Evolutionary conservation across 2,329 filamentous ascomycete species (phyloP).

Genomic region (Fusarium paranaense): DNA sequence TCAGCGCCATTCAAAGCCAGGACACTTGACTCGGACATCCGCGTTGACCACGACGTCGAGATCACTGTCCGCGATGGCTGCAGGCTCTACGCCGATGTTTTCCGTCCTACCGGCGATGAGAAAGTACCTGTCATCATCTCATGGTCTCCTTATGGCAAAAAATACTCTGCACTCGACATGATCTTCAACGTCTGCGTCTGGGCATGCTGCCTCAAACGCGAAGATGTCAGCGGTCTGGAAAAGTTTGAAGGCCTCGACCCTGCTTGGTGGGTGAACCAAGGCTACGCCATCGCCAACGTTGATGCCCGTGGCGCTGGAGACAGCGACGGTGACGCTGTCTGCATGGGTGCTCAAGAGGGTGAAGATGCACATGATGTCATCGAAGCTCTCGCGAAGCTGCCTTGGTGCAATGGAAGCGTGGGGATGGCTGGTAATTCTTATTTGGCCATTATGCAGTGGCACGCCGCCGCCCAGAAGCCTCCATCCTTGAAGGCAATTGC

Average conservation of each 20-base stretch:
- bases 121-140: conserved; percentile 31
- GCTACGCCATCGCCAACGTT: conserved; percentile 13
- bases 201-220: conserved; percentile 24
- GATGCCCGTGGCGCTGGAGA: conserved; percentile 6
- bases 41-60: conserved; percentile 39
- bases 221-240: conserved; percentile 19
- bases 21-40: conserved; percentile 35
- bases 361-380: conserved; percentile 39
- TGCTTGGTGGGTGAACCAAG: conserved; percentile 13
- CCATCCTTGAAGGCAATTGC: conserved; percentile 31
- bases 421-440: conserved; percentile 49
- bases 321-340: conserved; percentile 15
- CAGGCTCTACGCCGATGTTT: conserved; percentile 34
- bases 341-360: conserved; percentile 29
- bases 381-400: conserved; percentile 44
- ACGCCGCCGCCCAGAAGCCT: conserved; percentile 26
- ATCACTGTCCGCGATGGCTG: conserved; percentile 35
- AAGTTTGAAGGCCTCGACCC: conserved; percentile 25
- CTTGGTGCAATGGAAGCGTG: conserved; percentile 48
- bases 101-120: conserved; percentile 1
- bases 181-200: conserved; percentile 34
- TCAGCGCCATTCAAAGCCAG: conserved; percentile 34
- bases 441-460: conserved; percentile 41
- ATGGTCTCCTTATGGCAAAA: conserved; percentile 39
- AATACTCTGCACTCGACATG: conserved; percentile 34